Conservation (phyloP, 2,329 filamentous ascomycete species). For the Penicillium sclerotiorum region DNA sequence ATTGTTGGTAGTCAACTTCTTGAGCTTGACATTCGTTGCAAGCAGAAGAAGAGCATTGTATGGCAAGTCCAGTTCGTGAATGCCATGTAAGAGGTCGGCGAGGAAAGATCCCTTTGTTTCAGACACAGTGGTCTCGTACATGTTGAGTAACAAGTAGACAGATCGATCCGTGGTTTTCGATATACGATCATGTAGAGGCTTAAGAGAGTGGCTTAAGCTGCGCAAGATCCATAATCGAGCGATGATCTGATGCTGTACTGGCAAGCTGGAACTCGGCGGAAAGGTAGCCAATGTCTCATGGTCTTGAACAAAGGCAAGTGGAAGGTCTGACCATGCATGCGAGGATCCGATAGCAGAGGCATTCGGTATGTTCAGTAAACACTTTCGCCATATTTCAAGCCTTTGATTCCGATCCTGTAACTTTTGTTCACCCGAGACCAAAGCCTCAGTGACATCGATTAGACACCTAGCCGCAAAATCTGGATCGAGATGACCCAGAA, state of each 20-base stretch:
- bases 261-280: neutral
- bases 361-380: constrained; percentile 25
- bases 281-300: neutral
- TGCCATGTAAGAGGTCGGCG: constrained; percentile 28
- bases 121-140: constrained; percentile 28
- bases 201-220: constrained; percentile 26
- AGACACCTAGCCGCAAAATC: constrained; percentile 32
- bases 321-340: constrained; percentile 28
- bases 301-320: constrained; percentile 5
- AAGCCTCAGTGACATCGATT: constrained; percentile 35
- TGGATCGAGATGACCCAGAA: constrained; percentile 28
- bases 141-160: constrained; percentile 27
- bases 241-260: constrained; percentile 31
- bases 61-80: constrained; percentile 35
- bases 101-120: constrained; percentile 26
- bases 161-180: constrained; percentile 23
- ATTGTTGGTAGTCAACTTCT: constrained; percentile 25
- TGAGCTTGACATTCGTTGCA: constrained; percentile 30
- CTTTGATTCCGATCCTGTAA: constrained; percentile 15
- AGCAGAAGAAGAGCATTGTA: constrained; percentile 32
- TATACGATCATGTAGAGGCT: constrained; percentile 22
- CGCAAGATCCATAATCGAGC: constrained; percentile 38
- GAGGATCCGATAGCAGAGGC: constrained; percentile 26
- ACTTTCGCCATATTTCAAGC: constrained; percentile 36
- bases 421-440: constrained; percentile 26